These are phyloP conservation scores for Myrica gale DNA, from an alignment of 306 rosid species.

Conservation along the genomic window DNA sequence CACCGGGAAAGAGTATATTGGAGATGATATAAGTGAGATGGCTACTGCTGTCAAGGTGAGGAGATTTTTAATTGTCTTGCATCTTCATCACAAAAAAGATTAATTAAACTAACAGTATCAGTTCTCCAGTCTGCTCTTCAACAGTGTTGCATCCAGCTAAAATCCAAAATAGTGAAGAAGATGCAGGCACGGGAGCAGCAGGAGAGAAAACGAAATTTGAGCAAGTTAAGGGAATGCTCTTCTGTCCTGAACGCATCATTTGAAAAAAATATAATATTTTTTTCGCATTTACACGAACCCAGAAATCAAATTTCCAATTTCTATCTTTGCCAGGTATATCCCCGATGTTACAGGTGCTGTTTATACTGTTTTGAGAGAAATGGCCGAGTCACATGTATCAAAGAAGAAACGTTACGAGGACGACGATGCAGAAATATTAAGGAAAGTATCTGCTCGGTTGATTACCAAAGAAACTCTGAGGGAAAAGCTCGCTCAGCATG, in stretches of 20 bases:
- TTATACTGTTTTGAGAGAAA: constrained; percentile 60
- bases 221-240: constrained; percentile 45
- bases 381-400: constrained; percentile 50
- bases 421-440: constrained; percentile 57
- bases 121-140: constrained; percentile 80
- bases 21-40: constrained; percentile 92
- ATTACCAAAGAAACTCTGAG: constrained; percentile 68
- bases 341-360: constrained; percentile 75
- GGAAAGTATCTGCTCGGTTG: constrained; percentile 52
- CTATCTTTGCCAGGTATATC: constrained; percentile 62
- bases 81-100: constrained; percentile 5
- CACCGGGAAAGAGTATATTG: constrained; percentile 97
- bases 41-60: constrained; percentile 92
- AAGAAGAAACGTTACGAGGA: constrained; percentile 59
- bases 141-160: constrained; percentile 91
- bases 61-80: constrained; percentile 21
- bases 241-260: constrained; percentile 23
- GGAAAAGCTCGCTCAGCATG: constrained; percentile 86
- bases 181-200: constrained; percentile 97
- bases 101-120: constrained; percentile 29
- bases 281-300: constrained; percentile 19
- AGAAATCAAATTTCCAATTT: constrained; percentile 5
- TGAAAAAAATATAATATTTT: constrained; percentile 8
- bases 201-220: constrained; percentile 91
- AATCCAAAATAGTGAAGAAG: constrained; percentile 86